Base-by-base conservation (phyloP, 2,329 filamentous ascomycete genomes). In the Plenodomus lindquistii region DNA sequence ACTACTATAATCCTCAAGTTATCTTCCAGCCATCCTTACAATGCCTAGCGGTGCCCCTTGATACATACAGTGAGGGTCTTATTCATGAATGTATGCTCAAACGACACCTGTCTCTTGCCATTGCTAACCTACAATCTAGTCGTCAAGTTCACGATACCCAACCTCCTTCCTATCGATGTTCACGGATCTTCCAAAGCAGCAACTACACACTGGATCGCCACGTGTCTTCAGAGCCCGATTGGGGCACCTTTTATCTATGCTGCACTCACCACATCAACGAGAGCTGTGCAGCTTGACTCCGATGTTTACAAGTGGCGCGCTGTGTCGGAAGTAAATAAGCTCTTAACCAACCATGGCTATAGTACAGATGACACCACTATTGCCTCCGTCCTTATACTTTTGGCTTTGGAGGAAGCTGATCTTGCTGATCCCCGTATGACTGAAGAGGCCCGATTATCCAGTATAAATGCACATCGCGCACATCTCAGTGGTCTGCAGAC, bases 181-280 rank as follows among this genome's bases (percentile, higher is more conserved):
- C 57, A 62, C 40, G 49, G 55, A 19, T 42, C 46, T 10, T 66
- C 66, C 1, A 52, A 50, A 18, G 35, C 19, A 36, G 46, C 52
- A n/a, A 62, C 57, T 4, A 58, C 55, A 17, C 38, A 61, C 22
- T 71, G 66, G 66, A 46, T 70, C n/a, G 41, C 55, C 16, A 49
- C 40, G 8, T 59, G 59, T 19, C 49, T 71, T 7, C 44, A 52
- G 20, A 64, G 62, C 43, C 37, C 50, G 2, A 57, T 58, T 7
- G 65, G 65, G 2, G 59, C 61, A 17, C 59, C 66, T 1, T 70
- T 68, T 46, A 63, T 67, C 8, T 66, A 69, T 48, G 62, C 62
- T 13, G 44, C 66, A 8, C 50, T 70, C 21, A 65, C 64, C 16
- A 55, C 63, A 3, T 54, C 55, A 15, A 42, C 50, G 22, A 46